A percentile compares a stretch with the other conserved stretches of the same genome.
Evolutionary conservation across 441 rosid genomes (phyloP).

Genomic region (Hypseocharis bilobata): DNA sequence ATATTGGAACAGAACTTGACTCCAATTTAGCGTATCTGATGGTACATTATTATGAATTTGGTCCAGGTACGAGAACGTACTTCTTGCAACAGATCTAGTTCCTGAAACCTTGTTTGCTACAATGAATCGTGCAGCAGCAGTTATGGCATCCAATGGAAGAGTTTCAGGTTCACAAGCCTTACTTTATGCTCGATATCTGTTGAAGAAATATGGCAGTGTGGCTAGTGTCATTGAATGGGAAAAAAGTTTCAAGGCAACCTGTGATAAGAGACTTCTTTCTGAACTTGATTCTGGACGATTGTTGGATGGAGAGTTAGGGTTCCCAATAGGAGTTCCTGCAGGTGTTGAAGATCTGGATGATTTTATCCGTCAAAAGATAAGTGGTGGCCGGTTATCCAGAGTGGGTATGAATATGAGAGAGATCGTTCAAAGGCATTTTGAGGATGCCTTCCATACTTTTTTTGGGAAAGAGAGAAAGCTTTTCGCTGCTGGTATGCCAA

Average conservation of each 20-base stretch:
- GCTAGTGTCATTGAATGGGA: slow-evolving; percentile 88
- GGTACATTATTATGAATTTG: slow-evolving; percentile 21
- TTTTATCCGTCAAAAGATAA: slow-evolving; percentile 74
- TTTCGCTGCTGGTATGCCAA: slow-evolving; percentile 44
- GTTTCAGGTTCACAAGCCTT: slow-evolving; percentile 59
- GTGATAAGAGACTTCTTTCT: slow-evolving; percentile 77
- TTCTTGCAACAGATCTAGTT: slow-evolving; percentile 75
- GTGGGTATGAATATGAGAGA: slow-evolving; percentile 82
- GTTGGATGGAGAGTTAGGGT: slow-evolving; percentile 67
- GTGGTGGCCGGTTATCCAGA: slow-evolving; percentile 57
- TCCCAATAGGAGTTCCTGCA: slow-evolving; percentile 70
- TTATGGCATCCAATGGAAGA: slow-evolving; percentile 62
- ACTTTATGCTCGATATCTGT: slow-evolving; percentile 63
- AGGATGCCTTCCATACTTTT: slow-evolving; percentile 51
- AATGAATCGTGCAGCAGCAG: slow-evolving; percentile 52
- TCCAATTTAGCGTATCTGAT: neutral
- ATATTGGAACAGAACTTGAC: neutral
- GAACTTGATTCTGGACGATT: slow-evolving; percentile 82
- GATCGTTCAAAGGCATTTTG: slow-evolving; percentile 59
- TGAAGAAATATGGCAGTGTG: slow-evolving; percentile 64
- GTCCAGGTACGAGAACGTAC: slow-evolving; percentile 79
- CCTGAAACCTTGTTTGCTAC: slow-evolving; percentile 73
- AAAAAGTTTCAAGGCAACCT: slow-evolving; percentile 54
- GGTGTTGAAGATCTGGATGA: slow-evolving; percentile 90
- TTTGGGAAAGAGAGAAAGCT: slow-evolving; percentile 58